Percentiles rank a stretch among this genome's conserved stretches.
Conservation (phyloP, 768 basidiomycete genomes). For the Tulasnella sp. region DNA sequence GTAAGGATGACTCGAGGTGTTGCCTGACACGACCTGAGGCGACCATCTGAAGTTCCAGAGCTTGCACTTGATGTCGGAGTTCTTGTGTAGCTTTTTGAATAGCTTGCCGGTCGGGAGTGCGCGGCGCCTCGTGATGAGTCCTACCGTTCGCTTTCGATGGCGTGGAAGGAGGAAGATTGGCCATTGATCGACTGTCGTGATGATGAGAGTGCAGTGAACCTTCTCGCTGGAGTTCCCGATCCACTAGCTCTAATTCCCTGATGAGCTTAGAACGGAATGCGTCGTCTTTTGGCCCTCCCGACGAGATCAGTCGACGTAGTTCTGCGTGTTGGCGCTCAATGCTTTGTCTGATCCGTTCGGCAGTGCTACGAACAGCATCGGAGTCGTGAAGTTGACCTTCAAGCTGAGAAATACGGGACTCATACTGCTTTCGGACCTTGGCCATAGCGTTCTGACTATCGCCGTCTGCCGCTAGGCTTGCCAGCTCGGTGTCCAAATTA, state of each 20-base stretch:
- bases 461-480: conserved; percentile 50
- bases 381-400: conserved; percentile 51
- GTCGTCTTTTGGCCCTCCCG: conserved; percentile 45
- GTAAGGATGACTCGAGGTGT: conserved; percentile 49
- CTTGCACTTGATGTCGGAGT: conserved; percentile 53
- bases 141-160: conserved; percentile 38
- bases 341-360: conserved; percentile 45
- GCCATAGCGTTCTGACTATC: conserved; percentile 44
- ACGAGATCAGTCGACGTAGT: conserved; percentile 52
- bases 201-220: conserved; percentile 23
- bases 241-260: conserved; percentile 49
- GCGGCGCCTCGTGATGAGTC: conserved; percentile 28
- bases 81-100: conserved; percentile 31
- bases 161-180: conserved; percentile 31
- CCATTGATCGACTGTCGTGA: conserved; percentile 28
- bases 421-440: conserved; percentile 53
- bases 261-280: conserved; percentile 51
- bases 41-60: conserved; percentile 55
- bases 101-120: conserved; percentile 30
- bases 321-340: conserved; percentile 63
- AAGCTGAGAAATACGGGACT: conserved; percentile 47
- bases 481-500: conserved; percentile 54
- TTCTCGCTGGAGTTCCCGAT: conserved; percentile 46
- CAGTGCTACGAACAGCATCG: conserved; percentile 38
- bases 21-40: conserved; percentile 55